Base-by-base conservation (phyloP, 1,284 basidiomycete genomes). In the Schizophyllum commune region DNA sequence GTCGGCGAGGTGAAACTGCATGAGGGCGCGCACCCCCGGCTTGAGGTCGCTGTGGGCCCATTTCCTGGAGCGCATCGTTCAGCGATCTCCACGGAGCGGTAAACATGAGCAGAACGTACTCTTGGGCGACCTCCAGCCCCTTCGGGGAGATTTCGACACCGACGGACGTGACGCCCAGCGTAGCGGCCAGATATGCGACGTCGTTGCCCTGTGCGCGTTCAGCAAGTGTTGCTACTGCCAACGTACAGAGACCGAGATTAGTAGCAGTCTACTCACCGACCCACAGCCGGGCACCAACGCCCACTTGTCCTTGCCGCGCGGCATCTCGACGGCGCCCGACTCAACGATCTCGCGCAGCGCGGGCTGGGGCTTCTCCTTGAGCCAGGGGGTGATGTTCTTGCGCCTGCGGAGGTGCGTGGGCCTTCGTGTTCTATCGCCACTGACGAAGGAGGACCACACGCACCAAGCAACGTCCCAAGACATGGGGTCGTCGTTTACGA, bases 281-380 rank as follows among this genome's bases (percentile, higher is more conserved):
- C 89, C 89, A 68, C 88, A 91, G 1, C 89, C 90, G 0, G 89
- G 89, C 9, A 92, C 81, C 1, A 92, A 73, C 2, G 84, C 88
- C 39, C 13, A 13, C 39, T 47, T 47, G 13, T 47, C 39, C 39
- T 47, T 47, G 9, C 39, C 39, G 13, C 39, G 39, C 0, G 86
- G 83, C 52, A 89, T 75, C 4, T 77, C 70, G 1, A 88, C 63
- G 22, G 74, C 73, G 13, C 72, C 73, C 0, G 79, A 79, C 56
- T 79, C 71, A 19, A 90, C 68, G 1, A 86, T 69, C 33, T 83
- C 78, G 19, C 72, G 70, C 54, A 91, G 73, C 0, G 85, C 75
- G 15, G 82, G 82, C 65, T 90, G 88, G 13, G 39, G 9, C 39
- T 47, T 47, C 39, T 17, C 39, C 13, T 17, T 17, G 17, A 13